Conservation (phyloP, 768 basidiomycete genomes). For the Collybia sordida region DNA sequence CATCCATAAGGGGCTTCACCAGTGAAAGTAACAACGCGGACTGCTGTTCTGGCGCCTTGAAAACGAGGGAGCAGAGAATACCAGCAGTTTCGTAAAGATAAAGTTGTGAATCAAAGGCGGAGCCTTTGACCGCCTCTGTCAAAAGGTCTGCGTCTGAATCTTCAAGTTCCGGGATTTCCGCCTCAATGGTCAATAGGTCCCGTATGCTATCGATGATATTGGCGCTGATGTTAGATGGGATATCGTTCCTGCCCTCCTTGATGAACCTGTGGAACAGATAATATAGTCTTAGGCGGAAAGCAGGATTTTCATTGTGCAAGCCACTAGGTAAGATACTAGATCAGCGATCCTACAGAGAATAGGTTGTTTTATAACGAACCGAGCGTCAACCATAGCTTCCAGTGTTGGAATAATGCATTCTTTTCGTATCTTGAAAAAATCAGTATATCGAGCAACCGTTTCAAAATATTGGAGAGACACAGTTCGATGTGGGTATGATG, state of each 20-base stretch:
- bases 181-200: constrained; percentile 76
- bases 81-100: constrained; percentile 95
- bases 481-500: constrained; percentile 77
- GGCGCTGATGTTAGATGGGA: constrained; percentile 69
- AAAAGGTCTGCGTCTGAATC: constrained; percentile 71
- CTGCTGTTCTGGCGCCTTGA: constrained; percentile 65
- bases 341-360: background rate
- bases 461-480: constrained; percentile 94
- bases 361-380: constrained; percentile 48
- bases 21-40: constrained; percentile 69
- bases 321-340: constrained; percentile 52
- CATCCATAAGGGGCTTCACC: constrained; percentile 79
- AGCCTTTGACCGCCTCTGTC: constrained; percentile 74
- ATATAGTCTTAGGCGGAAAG: constrained; percentile 75
- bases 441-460: constrained; percentile 85
- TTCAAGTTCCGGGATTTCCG: constrained; percentile 77
- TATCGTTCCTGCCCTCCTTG: constrained; percentile 75
- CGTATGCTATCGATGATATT: constrained; percentile 71
- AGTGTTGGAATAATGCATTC: constrained; percentile 86
- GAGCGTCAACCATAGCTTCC: constrained; percentile 80
- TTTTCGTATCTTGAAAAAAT: constrained; percentile 94
- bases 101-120: constrained; percentile 85
- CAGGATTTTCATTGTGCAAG: constrained; percentile 72
- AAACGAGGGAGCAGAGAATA: constrained; percentile 76
- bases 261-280: constrained; percentile 95